Base-by-base conservation (phyloP, 495 filamentous ascomycete genomes). In the Annulohypoxylon nitens region DNA sequence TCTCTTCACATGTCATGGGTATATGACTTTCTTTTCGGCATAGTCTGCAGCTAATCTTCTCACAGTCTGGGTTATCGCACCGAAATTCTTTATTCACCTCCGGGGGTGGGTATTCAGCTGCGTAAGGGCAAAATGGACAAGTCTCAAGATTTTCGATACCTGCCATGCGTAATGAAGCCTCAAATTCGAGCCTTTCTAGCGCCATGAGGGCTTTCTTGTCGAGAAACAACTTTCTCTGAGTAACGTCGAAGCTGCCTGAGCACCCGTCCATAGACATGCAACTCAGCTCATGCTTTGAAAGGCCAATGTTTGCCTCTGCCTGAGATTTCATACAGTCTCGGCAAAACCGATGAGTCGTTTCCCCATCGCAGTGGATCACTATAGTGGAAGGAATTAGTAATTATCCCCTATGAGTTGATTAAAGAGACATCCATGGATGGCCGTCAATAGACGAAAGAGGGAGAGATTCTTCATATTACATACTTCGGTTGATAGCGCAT, bases 71-170 rank as follows among this genome's bases (percentile, higher is more conserved):
- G 59, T 89, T 91, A 14, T 85, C 78, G 78, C 94, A 97, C 4
- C 84, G 82, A 62, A 97, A 97, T 73, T 95, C 92, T 62, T 85
- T 89, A 80, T 96, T 88, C 10, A 86, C 82, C n/a, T 92, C 88
- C 9, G 89, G 78, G 0, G 94, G 90, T 2, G 81, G 81, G 69
- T 87, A 91, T 26, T 93, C 90, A 10, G 89, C 92, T 43, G 91
- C 93, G 80, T 88, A 97, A 26, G 91, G 88, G 79, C 94, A 97
- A 78, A 95, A 95, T 1, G 94, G 93, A 70, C 94, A 97, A 6
- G 80, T 86, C 62, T 84, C 90, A 45, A 93, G 87, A 47, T 88
- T 87, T 33, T 92, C 87, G 53, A 93, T 86, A 11, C 86, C 86
- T 2, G 92, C 91, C 72, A 86, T 76, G 30, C 88, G 85, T 23